phyloP scores from a whole-genome alignment of 345 rosid genomes.

The Murraya koenigii region DNA sequence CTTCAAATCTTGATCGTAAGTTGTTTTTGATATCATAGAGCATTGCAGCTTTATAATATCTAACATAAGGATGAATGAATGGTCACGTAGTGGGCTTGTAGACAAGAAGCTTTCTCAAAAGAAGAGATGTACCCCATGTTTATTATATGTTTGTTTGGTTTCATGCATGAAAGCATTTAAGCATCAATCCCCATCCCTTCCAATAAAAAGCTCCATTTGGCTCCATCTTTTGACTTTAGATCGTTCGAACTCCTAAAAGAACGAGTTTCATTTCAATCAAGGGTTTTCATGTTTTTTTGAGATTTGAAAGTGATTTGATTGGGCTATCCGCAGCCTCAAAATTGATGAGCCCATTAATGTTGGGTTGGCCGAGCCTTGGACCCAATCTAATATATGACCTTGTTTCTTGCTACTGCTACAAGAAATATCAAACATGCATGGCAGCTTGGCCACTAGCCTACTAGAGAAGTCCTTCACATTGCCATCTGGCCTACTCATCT shows the following conservation, averaged over 20 bases:
- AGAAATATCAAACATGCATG: conserved; percentile 6
- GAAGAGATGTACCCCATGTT: background rate
- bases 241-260: background rate
- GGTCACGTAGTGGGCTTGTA: background rate
- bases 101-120: conserved; percentile 3
- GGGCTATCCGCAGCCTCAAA: background rate
- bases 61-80: too few species aligned
- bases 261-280: background rate
- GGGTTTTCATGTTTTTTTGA: background rate
- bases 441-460: background rate
- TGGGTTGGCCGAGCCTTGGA: background rate
- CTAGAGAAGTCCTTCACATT: background rate
- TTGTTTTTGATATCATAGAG: background rate
- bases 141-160: background rate
- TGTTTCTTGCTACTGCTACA: background rate
- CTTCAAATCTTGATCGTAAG: background rate
- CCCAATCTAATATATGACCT: background rate
- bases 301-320: background rate
- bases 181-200: conserved; percentile 4
- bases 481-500: conserved; percentile 25
- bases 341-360: too few species aligned
- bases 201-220: background rate
- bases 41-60: background rate
- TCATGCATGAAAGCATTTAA: background rate
- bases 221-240: background rate